phyloP scores from a whole-genome alignment of 2,329 filamentous ascomycete species.

The Moelleriella libera region DNA sequence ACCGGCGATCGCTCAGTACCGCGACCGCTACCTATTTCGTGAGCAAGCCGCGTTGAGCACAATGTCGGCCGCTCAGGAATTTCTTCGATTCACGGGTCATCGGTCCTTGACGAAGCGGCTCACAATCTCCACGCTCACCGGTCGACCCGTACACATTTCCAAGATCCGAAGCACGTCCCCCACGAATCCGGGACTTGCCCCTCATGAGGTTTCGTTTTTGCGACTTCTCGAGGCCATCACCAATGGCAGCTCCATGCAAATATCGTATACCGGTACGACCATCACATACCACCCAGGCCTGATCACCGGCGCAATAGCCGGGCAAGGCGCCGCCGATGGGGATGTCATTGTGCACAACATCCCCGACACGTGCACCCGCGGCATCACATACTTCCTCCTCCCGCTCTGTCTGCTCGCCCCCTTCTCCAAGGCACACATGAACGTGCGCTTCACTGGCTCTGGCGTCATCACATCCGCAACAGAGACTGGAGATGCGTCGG shows the following conservation, averaged over 20 bases:
- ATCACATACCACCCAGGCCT: slow-evolving; percentile 85
- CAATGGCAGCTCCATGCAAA: slow-evolving; percentile 89
- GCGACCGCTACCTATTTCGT: too few species aligned
- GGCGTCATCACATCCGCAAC: slow-evolving; percentile 88
- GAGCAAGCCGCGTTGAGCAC: background rate
- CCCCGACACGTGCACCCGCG: slow-evolving; percentile 61
- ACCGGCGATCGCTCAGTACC: too few species aligned
- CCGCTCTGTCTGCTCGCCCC: slow-evolving; percentile 82
- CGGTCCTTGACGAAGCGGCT: slow-evolving; percentile 72
- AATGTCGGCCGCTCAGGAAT: slow-evolving; percentile 32
- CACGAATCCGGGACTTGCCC: slow-evolving; percentile 75
- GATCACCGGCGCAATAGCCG: slow-evolving; percentile 72
- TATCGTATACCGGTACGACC: slow-evolving; percentile 90
- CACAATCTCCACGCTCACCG: slow-evolving; percentile 80
- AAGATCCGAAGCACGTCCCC: slow-evolving; percentile 82
- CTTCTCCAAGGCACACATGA: slow-evolving; percentile 83
- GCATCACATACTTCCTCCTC: slow-evolving; percentile 83
- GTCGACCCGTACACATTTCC: slow-evolving; percentile 78
- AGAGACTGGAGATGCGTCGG: slow-evolving; percentile 70
- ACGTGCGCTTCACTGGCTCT: slow-evolving; percentile 76
- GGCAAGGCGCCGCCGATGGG: slow-evolving; percentile 53
- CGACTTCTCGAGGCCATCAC: slow-evolving; percentile 89
- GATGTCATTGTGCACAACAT: slow-evolving; percentile 74
- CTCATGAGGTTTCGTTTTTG: slow-evolving; percentile 89
- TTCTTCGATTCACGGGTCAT: slow-evolving; percentile 70